Percentiles rank a stretch among this genome's conserved stretches.
phyloP scores from a whole-genome alignment of 306 rosid genomes.

The Dryas octopetala region DNA sequence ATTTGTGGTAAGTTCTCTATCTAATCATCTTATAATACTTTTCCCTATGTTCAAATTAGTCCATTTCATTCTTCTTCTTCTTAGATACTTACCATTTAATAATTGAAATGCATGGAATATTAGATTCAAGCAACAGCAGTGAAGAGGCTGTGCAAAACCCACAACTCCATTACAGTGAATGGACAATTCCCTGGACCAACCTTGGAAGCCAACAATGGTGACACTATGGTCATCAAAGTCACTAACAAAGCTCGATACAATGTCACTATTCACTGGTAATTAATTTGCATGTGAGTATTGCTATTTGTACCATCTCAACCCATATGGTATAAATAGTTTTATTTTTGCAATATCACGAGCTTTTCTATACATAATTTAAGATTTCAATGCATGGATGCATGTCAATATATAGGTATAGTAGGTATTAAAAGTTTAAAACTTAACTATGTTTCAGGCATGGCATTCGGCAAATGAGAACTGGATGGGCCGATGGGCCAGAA shows the following conservation, averaged over 20 bases:
- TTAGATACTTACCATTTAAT: not conserved
- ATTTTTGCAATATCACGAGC: too few species aligned
- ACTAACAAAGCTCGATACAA: constrained; percentile 84
- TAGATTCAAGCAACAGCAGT: constrained; percentile 88
- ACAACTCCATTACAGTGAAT: constrained; percentile 72
- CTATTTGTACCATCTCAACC: not conserved
- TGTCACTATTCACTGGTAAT: constrained; percentile 82
- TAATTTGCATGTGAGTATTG: not conserved
- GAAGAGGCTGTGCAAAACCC: constrained; percentile 99
- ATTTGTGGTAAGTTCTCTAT: constrained; percentile 60
- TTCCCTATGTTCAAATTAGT: too few species aligned
- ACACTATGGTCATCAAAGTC: constrained; percentile 73
- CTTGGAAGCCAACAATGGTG: constrained; percentile 79
- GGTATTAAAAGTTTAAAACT: too few species aligned
- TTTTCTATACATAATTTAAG: too few species aligned
- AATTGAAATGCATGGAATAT: not conserved
- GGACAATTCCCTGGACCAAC: constrained; percentile 94
- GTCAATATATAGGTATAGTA: too few species aligned
- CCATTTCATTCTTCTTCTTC: not conserved
- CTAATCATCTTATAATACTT: not conserved
- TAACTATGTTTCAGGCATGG: constrained; percentile 63
- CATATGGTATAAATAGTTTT: too few species aligned
- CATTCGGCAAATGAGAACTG: constrained; percentile 74
- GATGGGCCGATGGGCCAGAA: constrained; percentile 98
- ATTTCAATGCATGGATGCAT: too few species aligned